Percentiles rank a stretch among this genome's conserved stretches.
These are phyloP conservation scores for Cicer cuneatum DNA, from an alignment of 306 rosid species.

Conservation along the genomic window DNA sequence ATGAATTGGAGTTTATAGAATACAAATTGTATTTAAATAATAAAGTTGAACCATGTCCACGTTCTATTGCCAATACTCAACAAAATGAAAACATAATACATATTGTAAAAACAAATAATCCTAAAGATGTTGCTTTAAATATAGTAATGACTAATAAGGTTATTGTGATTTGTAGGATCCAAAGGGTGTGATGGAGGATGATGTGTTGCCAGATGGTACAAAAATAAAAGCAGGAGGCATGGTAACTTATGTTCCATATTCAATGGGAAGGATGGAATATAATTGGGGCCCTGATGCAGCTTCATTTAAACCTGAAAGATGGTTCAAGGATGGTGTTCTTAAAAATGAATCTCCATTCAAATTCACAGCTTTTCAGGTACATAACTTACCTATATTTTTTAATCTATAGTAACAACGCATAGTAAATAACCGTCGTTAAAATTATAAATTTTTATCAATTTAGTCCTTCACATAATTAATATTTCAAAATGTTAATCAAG, in stretches of 20 bases:
- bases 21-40: too few species aligned
- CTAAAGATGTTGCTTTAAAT: not conserved
- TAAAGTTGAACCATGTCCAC: too few species aligned
- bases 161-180: slow-evolving; percentile 66
- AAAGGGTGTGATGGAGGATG: slow-evolving; percentile 82
- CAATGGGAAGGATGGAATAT: slow-evolving; percentile 96
- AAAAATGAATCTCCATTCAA: slow-evolving; percentile 81
- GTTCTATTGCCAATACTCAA: too few species aligned
- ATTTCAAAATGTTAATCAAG: too few species aligned
- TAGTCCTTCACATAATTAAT: too few species aligned
- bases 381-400: not conserved
- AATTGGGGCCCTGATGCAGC: slow-evolving; percentile 91
- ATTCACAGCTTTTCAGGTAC: slow-evolving; percentile 93
- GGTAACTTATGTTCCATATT: slow-evolving; percentile 96
- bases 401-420: too few species aligned
- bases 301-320: slow-evolving; percentile 79
- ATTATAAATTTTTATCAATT: too few species aligned
- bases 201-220: slow-evolving; percentile 92
- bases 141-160: not conserved
- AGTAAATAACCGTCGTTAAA: too few species aligned
- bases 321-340: slow-evolving; percentile 79
- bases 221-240: slow-evolving; percentile 91
- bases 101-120: not conserved
- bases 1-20: too few species aligned
- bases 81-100: not conserved